These are phyloP conservation scores for Cercospora zeina DNA, from an alignment of 2,329 filamentous ascomycete genomes.

Conservation along the genomic window DNA sequence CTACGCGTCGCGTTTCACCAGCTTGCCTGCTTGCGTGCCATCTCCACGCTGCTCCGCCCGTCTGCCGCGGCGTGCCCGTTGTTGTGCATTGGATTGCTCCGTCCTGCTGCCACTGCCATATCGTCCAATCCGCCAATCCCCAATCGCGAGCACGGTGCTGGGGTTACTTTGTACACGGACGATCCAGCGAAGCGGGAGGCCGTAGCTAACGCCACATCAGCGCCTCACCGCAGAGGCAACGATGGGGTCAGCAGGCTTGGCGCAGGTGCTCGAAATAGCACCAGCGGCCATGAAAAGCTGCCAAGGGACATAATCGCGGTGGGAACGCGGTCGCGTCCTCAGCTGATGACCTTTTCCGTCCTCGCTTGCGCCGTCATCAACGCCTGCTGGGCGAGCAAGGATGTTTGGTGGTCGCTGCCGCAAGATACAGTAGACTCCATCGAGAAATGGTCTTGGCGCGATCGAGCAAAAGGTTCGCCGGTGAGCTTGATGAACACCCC, in stretches of 20 bases:
- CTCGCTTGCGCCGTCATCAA: constrained; percentile 1
- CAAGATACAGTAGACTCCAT: neutral
- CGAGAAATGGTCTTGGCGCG: constrained; percentile 4
- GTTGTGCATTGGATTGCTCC: neutral
- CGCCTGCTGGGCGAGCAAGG: neutral
- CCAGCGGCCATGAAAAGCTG: constrained; percentile 5
- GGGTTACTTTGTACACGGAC: neutral
- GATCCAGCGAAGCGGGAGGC: neutral
- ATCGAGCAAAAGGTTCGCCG: neutral
- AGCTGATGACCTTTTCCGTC: neutral
- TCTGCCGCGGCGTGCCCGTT: constrained; percentile 8
- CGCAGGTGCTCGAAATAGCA: constrained; percentile 9
- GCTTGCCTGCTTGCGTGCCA: neutral
- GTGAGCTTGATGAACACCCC: neutral
- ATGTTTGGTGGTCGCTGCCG: neutral
- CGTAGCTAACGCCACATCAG: constrained; percentile 4
- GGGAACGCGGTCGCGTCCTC: neutral
- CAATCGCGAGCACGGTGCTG: neutral
- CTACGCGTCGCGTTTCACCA: constrained; percentile 6
- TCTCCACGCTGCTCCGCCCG: constrained; percentile 3
- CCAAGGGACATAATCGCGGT: constrained; percentile 11
- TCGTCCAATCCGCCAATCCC: neutral
- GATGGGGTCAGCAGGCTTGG: neutral
- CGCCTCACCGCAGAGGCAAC: neutral
- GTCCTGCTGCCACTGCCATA: neutral